These are phyloP conservation scores for Eremomyces bilateralis DNA, from an alignment of 495 filamentous ascomycete species.

Conservation along the genomic window DNA sequence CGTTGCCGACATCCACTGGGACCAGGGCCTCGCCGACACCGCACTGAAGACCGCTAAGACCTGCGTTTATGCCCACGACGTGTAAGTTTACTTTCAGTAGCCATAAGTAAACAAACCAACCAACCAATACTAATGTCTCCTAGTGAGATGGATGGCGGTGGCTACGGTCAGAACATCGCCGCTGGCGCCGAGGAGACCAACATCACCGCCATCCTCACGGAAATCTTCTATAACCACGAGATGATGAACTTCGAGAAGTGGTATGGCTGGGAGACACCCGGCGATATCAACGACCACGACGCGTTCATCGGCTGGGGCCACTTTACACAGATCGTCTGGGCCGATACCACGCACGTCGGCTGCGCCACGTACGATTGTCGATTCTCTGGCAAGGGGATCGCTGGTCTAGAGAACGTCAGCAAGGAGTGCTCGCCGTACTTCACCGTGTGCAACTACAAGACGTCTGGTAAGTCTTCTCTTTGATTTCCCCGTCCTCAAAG, in stretches of 20 bases:
- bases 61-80: conserved; percentile 57
- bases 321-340: conserved; percentile 84
- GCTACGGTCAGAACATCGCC: conserved; percentile 77
- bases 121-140: conserved; percentile 4
- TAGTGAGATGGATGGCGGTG: conserved; percentile 25
- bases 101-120: conserved; percentile 3
- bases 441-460: conserved; percentile 80
- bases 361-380: conserved; percentile 42
- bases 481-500: not conserved
- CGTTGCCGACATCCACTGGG: conserved; percentile 39
- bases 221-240: conserved; percentile 74
- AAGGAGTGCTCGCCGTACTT: conserved; percentile 33
- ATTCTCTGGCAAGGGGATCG: conserved; percentile 8
- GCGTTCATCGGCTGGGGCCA: conserved; percentile 56
- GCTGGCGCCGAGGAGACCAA: conserved; percentile 23
- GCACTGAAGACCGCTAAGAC: conserved; percentile 27
- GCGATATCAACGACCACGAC: conserved; percentile 28
- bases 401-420: conserved; percentile 23
- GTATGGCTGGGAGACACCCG: conserved; percentile 25
- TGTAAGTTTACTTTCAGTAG: conserved; percentile 30
- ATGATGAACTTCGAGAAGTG: conserved; percentile 25
- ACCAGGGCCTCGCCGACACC: conserved; percentile 33
- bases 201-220: conserved; percentile 41
- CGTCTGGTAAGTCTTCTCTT: conserved; percentile 29
- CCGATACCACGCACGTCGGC: conserved; percentile 42